These are phyloP conservation scores for Aspergillus egyptiacus DNA, from an alignment of 495 filamentous ascomycete genomes.

Conservation along the genomic window DNA sequence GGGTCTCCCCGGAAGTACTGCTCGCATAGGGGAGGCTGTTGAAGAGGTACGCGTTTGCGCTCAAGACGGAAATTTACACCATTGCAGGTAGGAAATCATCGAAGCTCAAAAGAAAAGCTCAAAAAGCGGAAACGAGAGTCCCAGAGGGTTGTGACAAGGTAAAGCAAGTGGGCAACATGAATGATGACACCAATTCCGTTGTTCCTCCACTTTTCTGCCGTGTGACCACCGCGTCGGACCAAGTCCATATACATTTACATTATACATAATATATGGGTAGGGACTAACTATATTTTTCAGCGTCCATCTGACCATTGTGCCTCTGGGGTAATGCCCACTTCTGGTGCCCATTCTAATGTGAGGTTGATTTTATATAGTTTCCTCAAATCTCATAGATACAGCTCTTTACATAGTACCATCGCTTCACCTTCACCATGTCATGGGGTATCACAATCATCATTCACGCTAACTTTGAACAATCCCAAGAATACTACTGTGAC, in stretches of 20 bases:
- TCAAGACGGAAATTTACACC: constrained; percentile 29
- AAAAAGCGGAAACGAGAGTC: too few species aligned
- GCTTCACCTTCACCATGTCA: constrained; percentile 7
- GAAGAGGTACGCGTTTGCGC: constrained; percentile 25
- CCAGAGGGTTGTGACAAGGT: too few species aligned
- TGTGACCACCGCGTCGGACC: neutral
- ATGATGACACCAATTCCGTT: constrained; percentile 22
- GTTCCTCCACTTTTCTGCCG: constrained; percentile 25
- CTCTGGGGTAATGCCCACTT: too few species aligned
- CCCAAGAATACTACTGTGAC: neutral
- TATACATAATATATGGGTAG: too few species aligned
- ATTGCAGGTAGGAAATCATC: too few species aligned
- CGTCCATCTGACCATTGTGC: too few species aligned
- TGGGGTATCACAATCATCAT: constrained; percentile 18
- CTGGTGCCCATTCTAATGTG: too few species aligned
- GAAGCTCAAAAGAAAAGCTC: neutral
- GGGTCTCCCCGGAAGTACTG: constrained; percentile 86
- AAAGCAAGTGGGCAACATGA: neutral
- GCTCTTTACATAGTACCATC: neutral
- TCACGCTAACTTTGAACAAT: neutral
- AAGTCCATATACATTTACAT: too few species aligned
- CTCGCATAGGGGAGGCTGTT: constrained; percentile 53
- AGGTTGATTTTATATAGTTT: too few species aligned
- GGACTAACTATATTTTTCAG: too few species aligned
- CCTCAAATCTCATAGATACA: neutral